phyloP scores from a whole-genome alignment of 2,329 filamentous ascomycete genomes.

The Paraconiothyrium sp. region DNA sequence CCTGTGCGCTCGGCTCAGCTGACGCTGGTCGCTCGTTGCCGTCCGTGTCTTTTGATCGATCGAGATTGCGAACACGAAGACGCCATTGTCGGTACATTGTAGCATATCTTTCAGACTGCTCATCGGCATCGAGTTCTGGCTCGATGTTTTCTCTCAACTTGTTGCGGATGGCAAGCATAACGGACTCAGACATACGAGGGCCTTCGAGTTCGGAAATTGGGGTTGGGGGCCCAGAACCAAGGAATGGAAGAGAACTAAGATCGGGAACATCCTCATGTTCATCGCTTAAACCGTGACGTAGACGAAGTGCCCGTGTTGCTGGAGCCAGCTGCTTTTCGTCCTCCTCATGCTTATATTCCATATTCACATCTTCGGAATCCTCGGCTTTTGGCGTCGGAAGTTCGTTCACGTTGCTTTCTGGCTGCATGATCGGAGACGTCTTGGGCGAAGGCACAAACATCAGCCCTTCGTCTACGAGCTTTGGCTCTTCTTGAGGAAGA shows the following conservation, averaged over 20 bases:
- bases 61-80: conserved; percentile 50
- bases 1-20: conserved; percentile 46
- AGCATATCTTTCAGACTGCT: conserved; percentile 49
- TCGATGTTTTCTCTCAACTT: conserved; percentile 46
- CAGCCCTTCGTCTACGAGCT: conserved; percentile 31
- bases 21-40: conserved; percentile 47
- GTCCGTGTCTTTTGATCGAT: conserved; percentile 53
- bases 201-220: conserved; percentile 55
- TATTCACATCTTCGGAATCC: conserved; percentile 43
- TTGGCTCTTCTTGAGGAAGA: conserved; percentile 33
- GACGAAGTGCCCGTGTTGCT: conserved; percentile 42
- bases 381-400: conserved; percentile 49
- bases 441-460: conserved; percentile 25
- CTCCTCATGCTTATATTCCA: conserved; percentile 35
- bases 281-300: conserved; percentile 39
- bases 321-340: conserved; percentile 40
- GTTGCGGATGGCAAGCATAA: conserved; percentile 49
- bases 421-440: conserved; percentile 21
- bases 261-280: conserved; percentile 53
- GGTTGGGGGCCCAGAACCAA: conserved; percentile 55
- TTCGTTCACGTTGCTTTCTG: conserved; percentile 33
- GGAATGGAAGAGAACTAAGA: conserved; percentile 55
- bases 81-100: conserved; percentile 54
- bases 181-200: conserved; percentile 44
- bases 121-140: conserved; percentile 38